Base-by-base conservation (phyloP, 2,329 filamentous ascomycete species). In the Anthostomella pinea region DNA sequence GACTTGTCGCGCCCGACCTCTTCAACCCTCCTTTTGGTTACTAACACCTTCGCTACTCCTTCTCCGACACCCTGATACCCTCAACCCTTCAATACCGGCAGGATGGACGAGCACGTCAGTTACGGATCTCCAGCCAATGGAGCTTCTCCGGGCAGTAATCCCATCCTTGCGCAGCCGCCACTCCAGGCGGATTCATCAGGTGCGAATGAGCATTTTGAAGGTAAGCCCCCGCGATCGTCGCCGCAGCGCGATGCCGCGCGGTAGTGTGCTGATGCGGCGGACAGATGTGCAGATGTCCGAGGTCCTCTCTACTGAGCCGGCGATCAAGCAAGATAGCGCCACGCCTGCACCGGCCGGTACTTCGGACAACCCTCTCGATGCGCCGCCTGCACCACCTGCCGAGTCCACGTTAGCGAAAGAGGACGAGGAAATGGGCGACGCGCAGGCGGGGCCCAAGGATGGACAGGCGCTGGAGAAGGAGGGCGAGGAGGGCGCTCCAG, bases 361-460 rank as follows among this genome's bases (percentile, higher is more conserved):
- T 31, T 67, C 66, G 43, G 81, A 84, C 56, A 84, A 82, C 56
- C 77, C 79, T n/a, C 69, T 83, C 51, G 81, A 88, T 68, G 80
- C 81, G 38, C 80, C 82, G 25, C 72, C 77, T 42, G 82, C 73
- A 31, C 81, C 81, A 22, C 74, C 75, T 43, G 70, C 75, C 32
- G 78, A 85, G 53, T 76, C 76, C 44, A 75, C 72, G 35, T 68
- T 75, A 45, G 75, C 67, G 46, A 63, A 75, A 41, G 83, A 85
- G 50, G 87, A 93, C 56, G 84, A 89, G 58, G 87, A 90, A 53
- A 91, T 91, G 86, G 83, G 75, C 40, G 86, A 85, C 48, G 78
- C 68, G 41, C 68, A 69, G 28, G 67, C 71, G 29, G 70, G 73
- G n/a, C 59, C 67, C 13, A 77, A 79, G 48, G 66, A 67, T 25